phyloP scores from a whole-genome alignment of 805 yeast species.

The Candida berthetii region DNA sequence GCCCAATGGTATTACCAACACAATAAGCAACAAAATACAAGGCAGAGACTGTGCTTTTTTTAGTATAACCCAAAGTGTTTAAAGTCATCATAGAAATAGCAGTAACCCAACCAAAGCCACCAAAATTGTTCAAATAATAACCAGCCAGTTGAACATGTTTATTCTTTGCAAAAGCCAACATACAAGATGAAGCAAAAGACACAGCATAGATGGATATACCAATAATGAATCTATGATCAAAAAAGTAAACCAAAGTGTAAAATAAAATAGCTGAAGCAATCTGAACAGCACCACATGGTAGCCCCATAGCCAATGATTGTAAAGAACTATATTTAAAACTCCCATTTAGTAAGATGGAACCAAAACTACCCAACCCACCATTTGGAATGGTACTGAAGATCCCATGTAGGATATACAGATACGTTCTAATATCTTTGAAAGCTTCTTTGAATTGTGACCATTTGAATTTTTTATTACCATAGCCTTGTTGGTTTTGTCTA shows the following conservation, averaged over 20 bases:
- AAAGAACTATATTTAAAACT: background rate
- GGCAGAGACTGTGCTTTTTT: slow-evolving; percentile 42
- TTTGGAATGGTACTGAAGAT: slow-evolving; percentile 28
- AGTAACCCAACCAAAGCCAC: slow-evolving; percentile 2
- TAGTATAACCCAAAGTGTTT: slow-evolving; percentile 30
- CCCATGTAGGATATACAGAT: slow-evolving; percentile 27
- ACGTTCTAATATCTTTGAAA: slow-evolving; percentile 32
- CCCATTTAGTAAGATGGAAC: slow-evolving; percentile 35
- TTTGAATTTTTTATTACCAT: slow-evolving; percentile 38
- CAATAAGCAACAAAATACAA: slow-evolving; percentile 41
- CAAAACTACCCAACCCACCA: slow-evolving; percentile 46
- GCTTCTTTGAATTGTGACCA: slow-evolving; percentile 38
- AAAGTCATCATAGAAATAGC: background rate
- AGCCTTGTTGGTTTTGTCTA: slow-evolving; percentile 38
- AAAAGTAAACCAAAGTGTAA: background rate
- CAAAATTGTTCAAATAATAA: slow-evolving; percentile 6
- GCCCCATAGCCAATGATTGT: background rate
- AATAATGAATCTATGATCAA: background rate
- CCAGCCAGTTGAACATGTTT: slow-evolving; percentile 7
- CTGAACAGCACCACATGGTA: background rate
- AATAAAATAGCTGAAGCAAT: background rate
- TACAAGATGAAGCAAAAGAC: background rate
- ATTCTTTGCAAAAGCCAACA: background rate
- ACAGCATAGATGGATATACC: background rate
- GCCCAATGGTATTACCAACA: slow-evolving; percentile 51